phyloP scores from a whole-genome alignment of 192 early-diverging fungal genomes.

The Coemansia sp. region DNA sequence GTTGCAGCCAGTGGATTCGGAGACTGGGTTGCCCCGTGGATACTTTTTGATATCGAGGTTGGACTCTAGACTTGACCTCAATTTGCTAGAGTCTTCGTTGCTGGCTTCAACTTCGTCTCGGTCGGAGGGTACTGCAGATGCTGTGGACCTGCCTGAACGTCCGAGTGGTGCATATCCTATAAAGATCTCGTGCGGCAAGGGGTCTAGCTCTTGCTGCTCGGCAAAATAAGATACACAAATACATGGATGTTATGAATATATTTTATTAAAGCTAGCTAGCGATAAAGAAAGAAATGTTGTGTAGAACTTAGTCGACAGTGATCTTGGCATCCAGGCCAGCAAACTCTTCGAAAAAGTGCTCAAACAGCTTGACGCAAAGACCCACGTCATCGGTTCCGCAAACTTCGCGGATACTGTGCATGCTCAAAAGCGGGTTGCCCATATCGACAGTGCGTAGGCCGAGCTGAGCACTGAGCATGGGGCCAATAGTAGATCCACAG shows the following conservation, averaged over 20 bases:
- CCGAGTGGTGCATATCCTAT: slow-evolving; percentile 33
- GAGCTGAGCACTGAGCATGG: slow-evolving; percentile 91
- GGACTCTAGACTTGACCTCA: slow-evolving; percentile 21
- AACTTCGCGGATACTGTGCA: slow-evolving; percentile 96
- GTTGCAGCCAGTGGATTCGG: slow-evolving; percentile 77
- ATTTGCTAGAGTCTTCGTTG: not conserved
- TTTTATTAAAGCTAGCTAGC: not conserved
- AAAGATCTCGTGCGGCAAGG: slow-evolving; percentile 37
- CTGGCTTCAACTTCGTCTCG: not conserved
- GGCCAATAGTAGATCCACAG: slow-evolving; percentile 97
- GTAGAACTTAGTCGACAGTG: slow-evolving; percentile 36
- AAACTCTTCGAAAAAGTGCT: slow-evolving; percentile 59
- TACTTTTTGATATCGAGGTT: slow-evolving; percentile 75
- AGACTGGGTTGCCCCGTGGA: slow-evolving; percentile 79
- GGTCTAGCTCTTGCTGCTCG: slow-evolving; percentile 29
- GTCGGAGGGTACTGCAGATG: not conserved
- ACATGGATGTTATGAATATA: not conserved
- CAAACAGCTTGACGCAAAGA: slow-evolving; percentile 82
- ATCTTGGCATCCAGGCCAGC: slow-evolving; percentile 54
- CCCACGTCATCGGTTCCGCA: slow-evolving; percentile 87
- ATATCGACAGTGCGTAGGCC: slow-evolving; percentile 96
- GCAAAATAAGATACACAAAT: slow-evolving; percentile 10
- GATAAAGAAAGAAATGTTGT: no score
- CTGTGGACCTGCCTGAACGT: slow-evolving; percentile 40
- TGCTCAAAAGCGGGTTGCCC: slow-evolving; percentile 93